Conservation (phyloP, 129 eudicot species). For the Dittrichia graveolens region DNA sequence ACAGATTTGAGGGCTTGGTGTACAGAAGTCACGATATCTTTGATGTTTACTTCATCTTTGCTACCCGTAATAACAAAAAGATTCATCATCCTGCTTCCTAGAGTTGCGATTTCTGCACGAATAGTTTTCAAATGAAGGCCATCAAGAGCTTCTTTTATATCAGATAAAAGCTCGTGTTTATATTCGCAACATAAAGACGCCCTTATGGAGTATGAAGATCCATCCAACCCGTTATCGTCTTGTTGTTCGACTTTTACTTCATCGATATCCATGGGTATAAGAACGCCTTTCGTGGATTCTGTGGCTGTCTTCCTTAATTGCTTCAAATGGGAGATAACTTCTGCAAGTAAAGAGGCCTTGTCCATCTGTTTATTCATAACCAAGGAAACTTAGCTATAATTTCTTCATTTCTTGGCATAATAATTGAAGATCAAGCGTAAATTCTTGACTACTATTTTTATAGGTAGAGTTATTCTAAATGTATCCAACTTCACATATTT, state of each 20-base stretch:
- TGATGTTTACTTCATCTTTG: constrained; percentile 46
- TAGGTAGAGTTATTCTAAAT: background rate
- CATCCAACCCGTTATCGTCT: constrained; percentile 33
- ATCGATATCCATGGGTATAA: constrained; percentile 71
- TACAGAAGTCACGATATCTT: constrained; percentile 47
- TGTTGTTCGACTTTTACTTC: constrained; percentile 77
- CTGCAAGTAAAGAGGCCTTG: constrained; percentile 81
- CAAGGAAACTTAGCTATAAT: constrained; percentile 12
- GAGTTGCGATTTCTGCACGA: constrained; percentile 71
- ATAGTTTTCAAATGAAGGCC: constrained; percentile 58
- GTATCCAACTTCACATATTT: too few species aligned
- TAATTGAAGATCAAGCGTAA: background rate
- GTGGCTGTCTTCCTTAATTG: constrained; percentile 46
- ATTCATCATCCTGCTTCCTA: constrained; percentile 71
- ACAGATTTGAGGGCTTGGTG: constrained; percentile 67
- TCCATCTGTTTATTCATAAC: constrained; percentile 63
- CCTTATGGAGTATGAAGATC: constrained; percentile 41
- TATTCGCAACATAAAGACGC: constrained; percentile 80
- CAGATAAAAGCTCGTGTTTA: constrained; percentile 66
- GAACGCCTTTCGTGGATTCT: constrained; percentile 64
- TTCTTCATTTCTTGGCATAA: background rate
- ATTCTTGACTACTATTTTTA: background rate
- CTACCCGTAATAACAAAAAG: constrained; percentile 54
- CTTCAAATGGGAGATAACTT: constrained; percentile 61
- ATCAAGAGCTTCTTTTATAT: constrained; percentile 61